A percentile compares a stretch with the other conserved stretches of the same genome.
Evolutionary conservation across 23 red algal genomes (phyloP).

Genomic region (Chondrus crispus): DNA sequence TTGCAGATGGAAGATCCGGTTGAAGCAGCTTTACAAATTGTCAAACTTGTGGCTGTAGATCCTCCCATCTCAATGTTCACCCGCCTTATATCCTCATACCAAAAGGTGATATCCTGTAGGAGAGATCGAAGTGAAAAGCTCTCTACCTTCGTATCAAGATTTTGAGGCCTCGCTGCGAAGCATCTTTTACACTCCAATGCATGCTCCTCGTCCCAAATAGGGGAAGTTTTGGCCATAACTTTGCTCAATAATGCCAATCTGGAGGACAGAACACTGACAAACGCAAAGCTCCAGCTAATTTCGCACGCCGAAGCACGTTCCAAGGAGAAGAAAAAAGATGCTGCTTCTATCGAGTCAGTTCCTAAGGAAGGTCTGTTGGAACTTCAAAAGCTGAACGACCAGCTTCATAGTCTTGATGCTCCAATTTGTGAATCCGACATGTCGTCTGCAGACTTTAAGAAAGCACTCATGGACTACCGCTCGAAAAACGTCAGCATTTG

Average conservation of each 20-base stretch:
- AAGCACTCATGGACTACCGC: too few species aligned
- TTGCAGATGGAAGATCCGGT: background rate
- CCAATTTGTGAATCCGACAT: too few species aligned
- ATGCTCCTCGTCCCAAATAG: background rate
- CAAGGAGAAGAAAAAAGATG: too few species aligned
- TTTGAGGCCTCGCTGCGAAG: background rate
- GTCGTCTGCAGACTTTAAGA: too few species aligned
- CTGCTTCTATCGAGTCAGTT: too few species aligned
- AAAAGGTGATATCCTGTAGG: background rate
- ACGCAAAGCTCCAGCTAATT: background rate
- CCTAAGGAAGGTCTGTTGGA: too few species aligned
- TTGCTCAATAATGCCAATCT: background rate
- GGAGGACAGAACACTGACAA: background rate
- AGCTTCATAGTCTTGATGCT: too few species aligned
- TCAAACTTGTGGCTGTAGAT: background rate
- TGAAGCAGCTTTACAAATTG: background rate
- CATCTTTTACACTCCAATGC: background rate
- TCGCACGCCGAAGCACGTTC: background rate
- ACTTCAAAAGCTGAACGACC: too few species aligned
- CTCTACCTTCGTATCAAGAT: background rate
- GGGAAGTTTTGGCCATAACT: slow-evolving; percentile 1
- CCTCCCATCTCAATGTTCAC: background rate
- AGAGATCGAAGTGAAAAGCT: background rate
- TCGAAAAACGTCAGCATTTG: too few species aligned
- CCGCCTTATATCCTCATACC: background rate